Conservation (phyloP, 1,139 yeast species). For the Kluyveromyces sp. region DNA sequence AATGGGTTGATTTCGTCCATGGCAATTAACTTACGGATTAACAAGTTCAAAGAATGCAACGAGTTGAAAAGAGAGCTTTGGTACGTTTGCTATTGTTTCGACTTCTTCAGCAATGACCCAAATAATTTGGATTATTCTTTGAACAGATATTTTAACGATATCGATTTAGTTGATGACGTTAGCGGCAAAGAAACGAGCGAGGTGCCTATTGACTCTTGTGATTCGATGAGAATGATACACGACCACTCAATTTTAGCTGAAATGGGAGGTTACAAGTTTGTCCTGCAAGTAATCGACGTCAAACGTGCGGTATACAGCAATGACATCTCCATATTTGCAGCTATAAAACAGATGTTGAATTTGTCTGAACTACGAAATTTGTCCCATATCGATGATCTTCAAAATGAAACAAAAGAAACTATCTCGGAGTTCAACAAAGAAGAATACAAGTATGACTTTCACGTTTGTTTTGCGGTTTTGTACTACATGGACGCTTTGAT, state of each 20-base stretch:
- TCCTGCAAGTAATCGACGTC: constrained; percentile 6
- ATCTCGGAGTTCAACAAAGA: not conserved
- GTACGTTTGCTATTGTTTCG: constrained; percentile 9
- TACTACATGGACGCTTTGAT: constrained; percentile 8
- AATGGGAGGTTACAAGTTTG: constrained; percentile 2
- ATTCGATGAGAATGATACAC: constrained; percentile 6
- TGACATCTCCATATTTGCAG: constrained; percentile 1
- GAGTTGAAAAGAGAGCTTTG: constrained; percentile 8
- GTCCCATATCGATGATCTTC: constrained; percentile 1
- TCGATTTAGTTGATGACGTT: constrained; percentile 2
- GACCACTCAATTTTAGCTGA: constrained; percentile 5
- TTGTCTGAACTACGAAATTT: constrained; percentile 3
- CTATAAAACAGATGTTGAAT: constrained; percentile 5
- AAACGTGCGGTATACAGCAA: constrained; percentile 7
- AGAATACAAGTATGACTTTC: constrained; percentile 4
- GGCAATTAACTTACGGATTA: constrained; percentile 6
- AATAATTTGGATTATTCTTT: constrained; percentile 6
- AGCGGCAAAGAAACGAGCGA: not conserved
- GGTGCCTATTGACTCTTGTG: not conserved
- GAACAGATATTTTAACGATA: constrained; percentile 5
- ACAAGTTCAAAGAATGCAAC: constrained; percentile 6
- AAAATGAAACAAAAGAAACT: not conserved
- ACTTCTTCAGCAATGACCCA: constrained; percentile 8
- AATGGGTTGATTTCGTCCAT: constrained; percentile 7
- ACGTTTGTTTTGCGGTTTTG: constrained; percentile 3